Evolutionary conservation across 345 rosid genomes (phyloP).

Genomic region (Aquilaria malaccensis): DNA sequence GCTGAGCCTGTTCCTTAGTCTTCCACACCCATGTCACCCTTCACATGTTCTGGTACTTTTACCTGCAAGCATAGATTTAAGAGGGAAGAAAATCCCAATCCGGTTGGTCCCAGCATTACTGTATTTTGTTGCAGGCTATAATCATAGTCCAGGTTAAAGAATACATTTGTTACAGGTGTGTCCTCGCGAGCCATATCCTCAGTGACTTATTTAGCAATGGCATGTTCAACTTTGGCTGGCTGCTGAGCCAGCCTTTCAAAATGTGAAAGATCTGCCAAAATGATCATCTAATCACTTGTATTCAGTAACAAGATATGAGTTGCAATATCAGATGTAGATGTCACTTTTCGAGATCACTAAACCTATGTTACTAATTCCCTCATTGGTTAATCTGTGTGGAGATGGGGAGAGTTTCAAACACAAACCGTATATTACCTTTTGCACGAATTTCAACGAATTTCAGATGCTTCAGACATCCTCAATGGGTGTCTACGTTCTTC

Average conservation of each 20-base stretch:
- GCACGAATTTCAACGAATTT: slow-evolving; percentile 24
- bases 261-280: slow-evolving; percentile 48
- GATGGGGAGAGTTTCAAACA: not conserved
- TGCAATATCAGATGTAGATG: too few species aligned
- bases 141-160: not conserved
- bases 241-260: slow-evolving; percentile 53
- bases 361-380: not conserved
- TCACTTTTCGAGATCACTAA: not conserved
- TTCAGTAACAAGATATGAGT: not conserved
- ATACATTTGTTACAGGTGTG: slow-evolving; percentile 32
- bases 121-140: not conserved
- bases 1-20: slow-evolving; percentile 18
- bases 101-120: not conserved
- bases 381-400: not conserved
- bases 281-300: not conserved
- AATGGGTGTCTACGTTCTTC: slow-evolving; percentile 69
- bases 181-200: slow-evolving; percentile 26
- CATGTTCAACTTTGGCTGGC: slow-evolving; percentile 30
- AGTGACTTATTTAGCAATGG: slow-evolving; percentile 29
- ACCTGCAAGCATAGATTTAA: slow-evolving; percentile 25
- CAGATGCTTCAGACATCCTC: slow-evolving; percentile 52
- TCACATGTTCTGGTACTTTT: slow-evolving; percentile 22
- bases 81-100: not conserved
- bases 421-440: slow-evolving; percentile 27
- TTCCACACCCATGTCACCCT: slow-evolving; percentile 13